Base-by-base conservation (phyloP, 1,284 basidiomycete species). In the Tylopilus sp. region DNA sequence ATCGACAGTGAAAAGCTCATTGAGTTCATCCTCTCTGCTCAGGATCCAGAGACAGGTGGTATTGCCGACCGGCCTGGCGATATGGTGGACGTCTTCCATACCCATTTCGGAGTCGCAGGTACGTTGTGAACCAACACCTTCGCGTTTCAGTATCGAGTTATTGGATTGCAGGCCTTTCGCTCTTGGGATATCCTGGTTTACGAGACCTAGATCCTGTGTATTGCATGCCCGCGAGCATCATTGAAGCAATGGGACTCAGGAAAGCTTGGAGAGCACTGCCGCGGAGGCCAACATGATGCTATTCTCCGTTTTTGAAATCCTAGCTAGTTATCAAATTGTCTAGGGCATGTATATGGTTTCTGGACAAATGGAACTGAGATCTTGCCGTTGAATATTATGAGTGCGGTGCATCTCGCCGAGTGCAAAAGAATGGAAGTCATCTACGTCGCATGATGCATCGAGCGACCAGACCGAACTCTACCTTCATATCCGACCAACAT, bases 61-160 rank as follows among this genome's bases (percentile, higher is more conserved):
- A 98, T 99, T 41, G 93, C 97, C 0, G 98, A 99, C 79, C 82
- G 97, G 58, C 95, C 96, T 1, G 97, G 95, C 1, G 92, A 99
- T 77, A 93, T 96, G 85, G 91, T 91, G 1, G 97, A 99, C 74
- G 97, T 99, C 16, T 99, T 98, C 81, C 97, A 99, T 77, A 99
- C 97, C 0, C 79, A 88, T 12, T 99, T 99, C 74, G 98, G 97
- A 0, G 83, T 98, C 6, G 96, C 96, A 62, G 96, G 95, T 94
- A 65, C 63, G 85, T 81, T 57, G 4, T 41, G 26, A 53, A 41
- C 22, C 38, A 24, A n/a, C 19, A 5, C 13, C 10, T n/a, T 51
- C 1, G 3, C 9, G 15, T 12, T 52, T 53, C 9, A 6, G 36
- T 15, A 10, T 49, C 62, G 52, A 63, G 57, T 51, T 39, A 63